phyloP scores from a whole-genome alignment of 768 basidiomycete genomes.

The Nevesoporus exiguus region DNA sequence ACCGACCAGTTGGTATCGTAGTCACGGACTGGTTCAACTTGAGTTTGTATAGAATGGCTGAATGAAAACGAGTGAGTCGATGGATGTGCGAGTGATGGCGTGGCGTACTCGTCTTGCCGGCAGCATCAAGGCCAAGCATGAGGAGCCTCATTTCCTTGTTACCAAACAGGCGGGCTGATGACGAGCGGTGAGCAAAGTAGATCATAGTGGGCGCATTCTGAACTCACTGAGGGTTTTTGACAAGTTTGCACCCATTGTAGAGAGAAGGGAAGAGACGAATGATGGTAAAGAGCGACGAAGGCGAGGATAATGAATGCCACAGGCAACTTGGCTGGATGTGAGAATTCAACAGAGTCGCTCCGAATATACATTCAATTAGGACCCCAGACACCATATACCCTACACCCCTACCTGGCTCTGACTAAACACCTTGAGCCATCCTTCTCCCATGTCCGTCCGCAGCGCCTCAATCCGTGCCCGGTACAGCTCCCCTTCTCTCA shows the following conservation, averaged over 20 bases:
- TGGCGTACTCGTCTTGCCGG: conserved; percentile 93
- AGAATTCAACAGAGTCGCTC: conserved; percentile 20
- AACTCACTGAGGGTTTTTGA: conserved; percentile 75
- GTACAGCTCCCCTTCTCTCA: conserved; percentile 64
- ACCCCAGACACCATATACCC: conserved; percentile 31
- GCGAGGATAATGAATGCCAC: conserved; percentile 32
- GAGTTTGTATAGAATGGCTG: conserved; percentile 98
- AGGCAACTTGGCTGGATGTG: conserved; percentile 25
- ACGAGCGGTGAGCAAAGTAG: conserved; percentile 4
- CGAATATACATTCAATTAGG: conserved; percentile 16
- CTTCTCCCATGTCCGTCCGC: conserved; percentile 85
- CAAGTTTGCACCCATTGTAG: conserved; percentile 79
- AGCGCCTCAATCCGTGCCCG: conserved; percentile 76
- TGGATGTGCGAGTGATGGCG: not conserved
- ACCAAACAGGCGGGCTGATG: conserved; percentile 85
- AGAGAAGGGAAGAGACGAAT: conserved; percentile 10
- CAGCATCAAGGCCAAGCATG: conserved; percentile 97
- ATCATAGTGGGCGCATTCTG: too few relatives aligned
- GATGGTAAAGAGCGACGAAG: conserved; percentile 62
- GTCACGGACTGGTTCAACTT: conserved; percentile 99
- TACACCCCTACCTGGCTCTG: conserved; percentile 44
- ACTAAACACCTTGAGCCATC: conserved; percentile 82
- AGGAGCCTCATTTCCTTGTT: conserved; percentile 99
- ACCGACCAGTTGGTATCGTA: conserved; percentile 89
- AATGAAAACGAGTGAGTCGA: not conserved